These are phyloP conservation scores for Nicotiana benthamiana DNA, from an alignment of 257 asterid genomes.

Conservation along the genomic window DNA sequence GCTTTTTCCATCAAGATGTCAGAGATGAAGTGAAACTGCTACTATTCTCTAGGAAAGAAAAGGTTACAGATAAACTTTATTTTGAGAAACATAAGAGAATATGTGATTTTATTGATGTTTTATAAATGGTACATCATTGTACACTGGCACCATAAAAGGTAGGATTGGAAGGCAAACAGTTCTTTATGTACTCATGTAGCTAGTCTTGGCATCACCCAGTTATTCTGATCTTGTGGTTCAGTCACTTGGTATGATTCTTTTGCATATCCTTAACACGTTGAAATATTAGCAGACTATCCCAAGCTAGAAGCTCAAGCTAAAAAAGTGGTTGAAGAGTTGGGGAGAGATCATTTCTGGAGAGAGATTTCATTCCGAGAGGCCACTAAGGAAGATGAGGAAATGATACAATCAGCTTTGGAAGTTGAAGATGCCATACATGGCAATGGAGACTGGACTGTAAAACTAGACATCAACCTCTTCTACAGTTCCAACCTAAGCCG, in stretches of 20 bases:
- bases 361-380: slow-evolving; percentile 59
- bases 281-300: slow-evolving; percentile 68
- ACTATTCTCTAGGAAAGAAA: background rate
- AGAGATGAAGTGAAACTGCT: background rate
- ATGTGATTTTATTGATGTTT: background rate
- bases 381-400: slow-evolving; percentile 58
- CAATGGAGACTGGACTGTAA: slow-evolving; percentile 96
- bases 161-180: background rate
- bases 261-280: background rate
- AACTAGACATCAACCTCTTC: slow-evolving; percentile 86
- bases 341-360: slow-evolving; percentile 42
- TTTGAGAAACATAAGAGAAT: background rate
- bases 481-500: slow-evolving; percentile 92
- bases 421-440: slow-evolving; percentile 84
- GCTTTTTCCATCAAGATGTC: background rate
- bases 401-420: slow-evolving; percentile 56
- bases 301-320: slow-evolving; percentile 69
- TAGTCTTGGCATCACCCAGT: background rate
- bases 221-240: background rate
- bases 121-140: background rate
- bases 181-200: slow-evolving; percentile 1
- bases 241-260: background rate
- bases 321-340: slow-evolving; percentile 68
- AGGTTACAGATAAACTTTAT: background rate
- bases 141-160: background rate